phyloP scores from a whole-genome alignment of 495 filamentous ascomycete genomes.

The Lasiosphaeria ovina region DNA sequence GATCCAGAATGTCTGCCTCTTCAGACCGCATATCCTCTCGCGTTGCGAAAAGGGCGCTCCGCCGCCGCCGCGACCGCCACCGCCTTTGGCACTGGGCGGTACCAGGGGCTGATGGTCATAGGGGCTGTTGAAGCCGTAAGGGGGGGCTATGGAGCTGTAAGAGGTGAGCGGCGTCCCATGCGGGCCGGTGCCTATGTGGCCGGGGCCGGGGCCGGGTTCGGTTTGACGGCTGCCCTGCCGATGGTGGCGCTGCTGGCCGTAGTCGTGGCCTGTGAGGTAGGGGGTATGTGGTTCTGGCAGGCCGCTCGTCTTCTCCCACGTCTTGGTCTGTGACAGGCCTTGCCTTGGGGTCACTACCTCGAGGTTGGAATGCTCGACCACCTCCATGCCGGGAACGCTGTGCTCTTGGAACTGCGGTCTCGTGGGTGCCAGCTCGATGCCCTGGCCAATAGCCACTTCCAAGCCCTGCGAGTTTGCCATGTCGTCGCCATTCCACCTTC shows the following conservation, averaged over 20 bases:
- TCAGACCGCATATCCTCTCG: conserved; percentile 7
- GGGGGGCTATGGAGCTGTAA: conserved; percentile 4
- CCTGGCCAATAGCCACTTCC: conserved; percentile 4
- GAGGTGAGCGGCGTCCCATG: not conserved
- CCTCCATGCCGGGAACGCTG: conserved; percentile 12
- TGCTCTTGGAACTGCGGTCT: conserved; percentile 7
- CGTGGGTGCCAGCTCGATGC: conserved; percentile 12
- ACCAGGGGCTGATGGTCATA: not conserved
- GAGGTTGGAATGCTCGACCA: conserved; percentile 12
- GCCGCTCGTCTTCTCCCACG: conserved; percentile 12
- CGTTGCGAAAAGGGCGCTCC: not conserved
- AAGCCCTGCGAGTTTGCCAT: not conserved
- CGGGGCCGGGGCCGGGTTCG: not conserved
- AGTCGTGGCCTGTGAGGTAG: not conserved
- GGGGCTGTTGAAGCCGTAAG: not conserved
- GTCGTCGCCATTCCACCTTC: not conserved
- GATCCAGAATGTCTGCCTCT: conserved; percentile 24
- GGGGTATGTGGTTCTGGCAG: conserved; percentile 2
- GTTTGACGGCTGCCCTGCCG: not conserved
- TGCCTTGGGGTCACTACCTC: conserved; percentile 9
- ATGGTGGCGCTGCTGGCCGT: not conserved
- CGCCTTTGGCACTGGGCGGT: not conserved
- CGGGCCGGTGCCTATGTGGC: not conserved
- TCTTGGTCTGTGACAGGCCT: conserved; percentile 7
- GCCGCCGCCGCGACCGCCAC: not conserved